Conservation (phyloP, 2,329 filamentous ascomycete genomes). For the Massarina eburnea region DNA sequence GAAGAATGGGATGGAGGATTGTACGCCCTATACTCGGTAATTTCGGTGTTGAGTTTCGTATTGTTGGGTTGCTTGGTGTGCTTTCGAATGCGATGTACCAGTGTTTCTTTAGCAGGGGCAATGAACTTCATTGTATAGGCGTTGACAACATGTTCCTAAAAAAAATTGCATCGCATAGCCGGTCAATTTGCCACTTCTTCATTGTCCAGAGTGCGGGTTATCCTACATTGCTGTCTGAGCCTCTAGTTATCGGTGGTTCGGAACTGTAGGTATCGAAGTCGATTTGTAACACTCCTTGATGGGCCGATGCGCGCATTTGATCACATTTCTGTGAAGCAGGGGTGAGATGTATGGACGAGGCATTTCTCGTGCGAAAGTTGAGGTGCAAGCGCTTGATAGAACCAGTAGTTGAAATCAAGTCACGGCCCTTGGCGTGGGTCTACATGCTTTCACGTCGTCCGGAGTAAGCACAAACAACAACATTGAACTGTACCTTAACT, state of each 20-base stretch:
- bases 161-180: background rate
- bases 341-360: background rate
- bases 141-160: background rate
- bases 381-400: too few species aligned
- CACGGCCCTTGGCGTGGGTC: background rate
- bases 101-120: background rate
- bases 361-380: background rate
- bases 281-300: background rate
- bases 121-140: background rate
- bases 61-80: background rate
- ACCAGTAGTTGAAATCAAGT: too few species aligned
- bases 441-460: too few species aligned
- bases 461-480: too few species aligned
- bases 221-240: too few species aligned
- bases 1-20: background rate
- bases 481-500: too few species aligned
- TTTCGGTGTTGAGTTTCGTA: background rate
- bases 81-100: background rate
- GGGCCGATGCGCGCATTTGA: background rate
- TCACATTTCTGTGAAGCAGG: background rate
- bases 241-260: too few species aligned
- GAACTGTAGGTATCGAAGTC: too few species aligned
- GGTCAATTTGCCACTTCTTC: too few species aligned
- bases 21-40: background rate
- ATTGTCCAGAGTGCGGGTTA: too few species aligned